Conservation (phyloP, 441 rosid genomes). For the Gossypium lobatum region DNA sequence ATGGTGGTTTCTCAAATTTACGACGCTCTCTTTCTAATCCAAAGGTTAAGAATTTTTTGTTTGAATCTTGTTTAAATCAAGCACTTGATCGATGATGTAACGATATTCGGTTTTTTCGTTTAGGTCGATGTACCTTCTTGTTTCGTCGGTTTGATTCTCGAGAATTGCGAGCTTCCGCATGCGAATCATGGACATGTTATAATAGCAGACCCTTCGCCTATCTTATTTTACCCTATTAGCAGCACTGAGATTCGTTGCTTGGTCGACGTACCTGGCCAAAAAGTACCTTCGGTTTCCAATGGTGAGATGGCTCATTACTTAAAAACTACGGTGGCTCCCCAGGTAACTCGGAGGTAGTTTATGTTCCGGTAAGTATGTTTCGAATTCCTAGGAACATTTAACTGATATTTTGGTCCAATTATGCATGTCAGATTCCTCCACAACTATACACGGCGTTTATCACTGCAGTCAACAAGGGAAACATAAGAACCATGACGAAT, state of each 20-base stretch:
- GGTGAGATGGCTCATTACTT: constrained; percentile 24
- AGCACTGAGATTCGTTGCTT: constrained; percentile 23
- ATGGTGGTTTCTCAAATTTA: constrained; percentile 14
- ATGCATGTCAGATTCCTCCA: constrained; percentile 11
- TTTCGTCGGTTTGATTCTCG: constrained; percentile 16
- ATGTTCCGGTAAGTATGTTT: too few species aligned
- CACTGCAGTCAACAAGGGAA: constrained; percentile 16
- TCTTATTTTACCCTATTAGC: constrained; percentile 24
- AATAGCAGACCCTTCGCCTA: constrained; percentile 18
- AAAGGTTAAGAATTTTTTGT: constrained; percentile 3
- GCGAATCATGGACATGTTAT: constrained; percentile 18
- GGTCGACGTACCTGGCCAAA: constrained; percentile 22
- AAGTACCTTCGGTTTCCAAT: constrained; percentile 21
- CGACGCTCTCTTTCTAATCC: constrained; percentile 12
- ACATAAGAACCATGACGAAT: constrained; percentile 17
- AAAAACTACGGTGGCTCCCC: constrained; percentile 18
- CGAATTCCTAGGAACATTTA: neutral
- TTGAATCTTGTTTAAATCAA: neutral
- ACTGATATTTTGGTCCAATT: neutral
- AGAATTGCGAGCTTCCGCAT: constrained; percentile 17
- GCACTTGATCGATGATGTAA: neutral
- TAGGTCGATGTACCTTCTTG: constrained; percentile 22
- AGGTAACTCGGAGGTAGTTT: constrained; percentile 4
- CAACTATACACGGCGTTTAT: constrained; percentile 11
- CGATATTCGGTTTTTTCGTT: neutral